Base-by-base conservation (phyloP, 1,139 yeast species). In the Trichomonascaceae sp. region DNA sequence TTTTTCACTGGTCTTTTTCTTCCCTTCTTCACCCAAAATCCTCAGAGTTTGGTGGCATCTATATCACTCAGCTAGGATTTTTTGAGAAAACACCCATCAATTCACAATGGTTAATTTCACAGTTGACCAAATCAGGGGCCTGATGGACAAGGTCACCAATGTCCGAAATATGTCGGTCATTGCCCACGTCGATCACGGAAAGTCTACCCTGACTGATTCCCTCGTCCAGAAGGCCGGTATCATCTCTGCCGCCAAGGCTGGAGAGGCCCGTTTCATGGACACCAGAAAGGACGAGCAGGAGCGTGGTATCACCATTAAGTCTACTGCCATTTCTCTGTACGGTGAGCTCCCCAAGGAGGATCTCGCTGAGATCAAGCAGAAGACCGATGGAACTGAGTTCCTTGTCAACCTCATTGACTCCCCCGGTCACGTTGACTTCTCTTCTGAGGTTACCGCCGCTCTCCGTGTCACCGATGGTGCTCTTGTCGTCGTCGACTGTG, bases 111-210 rank as follows among this genome's bases (percentile, higher is more conserved):
- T 54, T 46, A 54, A 54, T 50, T 54, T 54, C 57, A 54, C 59
- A 37, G 56, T 54, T 43, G 59, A 54, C 47, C 96, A 87, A 74
- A 87, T 87, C 81, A 93, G 97, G 74, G 87, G 71, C 60, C 78
- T 87, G 71, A 87, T 87, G 97, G 97, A 89, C 93, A 81, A 78
- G 72, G 95, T 85, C 74, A 79, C 96, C 69, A 87, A 89, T 65
- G 96, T 89, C 64, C 95, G 98, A 76, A 89, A 89, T 93, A 89
- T 89, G 93, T 89, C 97, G 69, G 98, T 89, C 70, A 89, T 89
- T 78, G 98, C 98, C 64, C 98, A 89, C 81, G 97, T 89, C 80
- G 98, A 89, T 77, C 98, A 89, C 77, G 98, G 98, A 74, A 89
- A 89, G 71, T 85, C 97, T 53, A 89, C 98, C 59, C 78, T 89